These are phyloP conservation scores for Nigrospora oryzae DNA, from an alignment of 2,329 filamentous ascomycete genomes.

Conservation along the genomic window DNA sequence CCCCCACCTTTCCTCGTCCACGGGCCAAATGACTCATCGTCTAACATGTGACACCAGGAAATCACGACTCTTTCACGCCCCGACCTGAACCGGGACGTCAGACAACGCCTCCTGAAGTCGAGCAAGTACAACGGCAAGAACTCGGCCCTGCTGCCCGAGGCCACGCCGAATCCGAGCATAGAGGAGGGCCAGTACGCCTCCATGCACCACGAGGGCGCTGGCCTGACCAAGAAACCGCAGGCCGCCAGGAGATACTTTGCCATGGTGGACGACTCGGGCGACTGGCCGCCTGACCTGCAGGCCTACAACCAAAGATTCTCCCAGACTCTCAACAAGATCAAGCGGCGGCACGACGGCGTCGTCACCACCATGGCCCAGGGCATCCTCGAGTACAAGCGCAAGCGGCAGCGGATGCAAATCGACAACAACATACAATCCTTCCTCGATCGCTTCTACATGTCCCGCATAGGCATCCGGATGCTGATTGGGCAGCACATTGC, in stretches of 20 bases:
- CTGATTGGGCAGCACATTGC: conserved; percentile 98
- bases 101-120: conserved; percentile 68
- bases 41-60: conserved; percentile 51
- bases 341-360: conserved; percentile 90
- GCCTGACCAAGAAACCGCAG: conserved; percentile 40
- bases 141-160: conserved; percentile 66
- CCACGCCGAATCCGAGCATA: conserved; percentile 85
- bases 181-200: conserved; percentile 72
- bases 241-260: conserved; percentile 74
- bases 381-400: conserved; percentile 96
- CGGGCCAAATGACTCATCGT: conserved; percentile 18
- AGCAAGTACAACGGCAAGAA: conserved; percentile 44
- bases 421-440: conserved; percentile 96
- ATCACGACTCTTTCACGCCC: conserved; percentile 82
- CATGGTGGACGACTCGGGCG: conserved; percentile 75
- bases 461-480: conserved; percentile 97
- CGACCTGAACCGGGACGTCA: conserved; percentile 64
- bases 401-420: conserved; percentile 94
- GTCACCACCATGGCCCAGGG: conserved; percentile 98
- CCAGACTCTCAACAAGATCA: conserved; percentile 85
- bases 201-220: conserved; percentile 37
- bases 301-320: conserved; percentile 92
- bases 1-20: not conserved
- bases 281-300: conserved; percentile 91
- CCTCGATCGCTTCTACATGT: conserved; percentile 99